Conservation (phyloP, 495 filamentous ascomycete genomes). For the Delitschia confertaspora region DNA sequence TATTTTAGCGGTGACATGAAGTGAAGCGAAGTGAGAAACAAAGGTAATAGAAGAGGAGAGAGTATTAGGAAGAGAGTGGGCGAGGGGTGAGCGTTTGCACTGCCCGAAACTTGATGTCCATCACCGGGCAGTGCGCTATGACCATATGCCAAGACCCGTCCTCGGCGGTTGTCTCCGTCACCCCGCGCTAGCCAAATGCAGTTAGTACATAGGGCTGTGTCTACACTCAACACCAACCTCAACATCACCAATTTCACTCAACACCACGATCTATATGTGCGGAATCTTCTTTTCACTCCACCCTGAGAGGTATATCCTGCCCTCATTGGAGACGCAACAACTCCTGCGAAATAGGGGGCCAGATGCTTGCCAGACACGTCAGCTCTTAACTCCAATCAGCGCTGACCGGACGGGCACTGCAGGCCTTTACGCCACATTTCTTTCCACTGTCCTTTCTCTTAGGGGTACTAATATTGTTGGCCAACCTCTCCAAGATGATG, state of each 20-base stretch:
- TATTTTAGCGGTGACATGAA: too few relatives aligned
- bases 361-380: constrained; percentile 42
- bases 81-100: too few relatives aligned
- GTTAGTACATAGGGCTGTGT: not conserved
- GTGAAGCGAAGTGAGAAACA: too few relatives aligned
- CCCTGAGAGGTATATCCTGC: constrained; percentile 26
- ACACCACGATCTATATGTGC: constrained; percentile 42
- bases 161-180: too few relatives aligned
- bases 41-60: too few relatives aligned
- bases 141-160: too few relatives aligned
- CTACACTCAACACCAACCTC: not conserved
- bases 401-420: constrained; percentile 4
- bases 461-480: constrained; percentile 60
- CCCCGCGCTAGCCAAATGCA: too few relatives aligned
- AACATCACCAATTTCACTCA: not conserved
- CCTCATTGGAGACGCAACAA: constrained; percentile 37
- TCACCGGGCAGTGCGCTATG: too few relatives aligned
- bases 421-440: constrained; percentile 50
- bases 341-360: constrained; percentile 49
- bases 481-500: constrained; percentile 61
- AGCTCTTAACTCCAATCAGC: not conserved
- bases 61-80: too few relatives aligned
- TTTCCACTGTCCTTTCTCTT: constrained; percentile 79
- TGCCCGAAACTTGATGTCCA: too few relatives aligned
- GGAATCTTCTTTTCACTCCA: constrained; percentile 55